Percentiles rank a stretch among this genome's conserved stretches.
phyloP scores from a whole-genome alignment of 73 alveolate genomes.

The Blepharisma stoltei region DNA sequence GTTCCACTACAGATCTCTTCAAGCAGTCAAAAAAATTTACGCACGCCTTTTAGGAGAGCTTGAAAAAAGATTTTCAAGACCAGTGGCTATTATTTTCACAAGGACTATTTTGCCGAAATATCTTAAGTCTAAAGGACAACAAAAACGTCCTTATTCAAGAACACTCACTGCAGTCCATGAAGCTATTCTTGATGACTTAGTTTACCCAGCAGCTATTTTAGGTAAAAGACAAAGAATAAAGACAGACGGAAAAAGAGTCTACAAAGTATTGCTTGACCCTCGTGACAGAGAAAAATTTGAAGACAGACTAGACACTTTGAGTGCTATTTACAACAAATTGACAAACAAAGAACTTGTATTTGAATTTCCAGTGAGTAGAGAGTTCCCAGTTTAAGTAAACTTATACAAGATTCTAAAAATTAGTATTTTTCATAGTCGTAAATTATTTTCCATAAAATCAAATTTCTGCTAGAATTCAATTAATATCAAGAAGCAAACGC shows the following conservation, averaged over 20 bases:
- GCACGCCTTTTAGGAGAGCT: constrained; percentile 49
- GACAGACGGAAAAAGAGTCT: constrained; percentile 29
- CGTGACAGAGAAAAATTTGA: constrained; percentile 73
- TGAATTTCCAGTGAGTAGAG: constrained; percentile 45
- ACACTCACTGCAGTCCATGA: constrained; percentile 84
- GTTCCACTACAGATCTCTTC: constrained; percentile 52
- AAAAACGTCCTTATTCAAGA: constrained; percentile 38
- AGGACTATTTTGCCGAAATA: constrained; percentile 45
- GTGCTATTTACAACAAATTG: constrained; percentile 73
- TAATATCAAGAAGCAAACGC: too few relatives aligned
- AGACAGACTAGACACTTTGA: constrained; percentile 78
- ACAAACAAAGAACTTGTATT: constrained; percentile 80
- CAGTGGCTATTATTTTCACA: constrained; percentile 47
- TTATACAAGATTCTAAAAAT: neutral
- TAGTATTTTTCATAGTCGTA: too few relatives aligned
- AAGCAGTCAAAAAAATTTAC: constrained; percentile 48
- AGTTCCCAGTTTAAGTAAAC: constrained; percentile 29
- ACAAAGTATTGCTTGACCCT: constrained; percentile 34
- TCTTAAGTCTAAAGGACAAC: constrained; percentile 38
- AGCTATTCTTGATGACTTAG: constrained; percentile 76
- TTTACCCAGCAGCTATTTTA: constrained; percentile 57
- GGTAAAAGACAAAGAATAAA: constrained; percentile 57
- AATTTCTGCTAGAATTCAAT: too few relatives aligned
- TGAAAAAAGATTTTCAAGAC: constrained; percentile 50
- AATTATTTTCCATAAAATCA: too few relatives aligned